Conservation (phyloP, 345 rosid genomes). For the Heritiera littoralis region DNA sequence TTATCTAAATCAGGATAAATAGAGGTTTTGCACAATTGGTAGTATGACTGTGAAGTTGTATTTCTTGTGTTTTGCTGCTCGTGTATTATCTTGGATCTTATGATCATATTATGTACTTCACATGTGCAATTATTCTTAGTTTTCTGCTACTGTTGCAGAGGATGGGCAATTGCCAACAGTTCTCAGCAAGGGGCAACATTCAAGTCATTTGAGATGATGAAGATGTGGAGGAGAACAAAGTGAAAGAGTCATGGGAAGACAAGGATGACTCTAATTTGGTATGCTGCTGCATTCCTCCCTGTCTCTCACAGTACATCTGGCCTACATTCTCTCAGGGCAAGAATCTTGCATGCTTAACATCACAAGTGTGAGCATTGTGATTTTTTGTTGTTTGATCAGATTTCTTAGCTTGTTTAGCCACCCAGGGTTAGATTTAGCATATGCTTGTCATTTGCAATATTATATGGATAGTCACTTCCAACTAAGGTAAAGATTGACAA, state of each 20-base stretch:
- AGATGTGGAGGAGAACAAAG: conserved; percentile 72
- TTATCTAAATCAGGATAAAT: no score
- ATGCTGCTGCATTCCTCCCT: neutral
- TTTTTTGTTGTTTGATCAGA: neutral
- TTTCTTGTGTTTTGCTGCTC: no score
- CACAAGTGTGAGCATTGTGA: neutral
- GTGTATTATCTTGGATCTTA: no score
- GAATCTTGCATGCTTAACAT: neutral
- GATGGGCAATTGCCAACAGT: neutral
- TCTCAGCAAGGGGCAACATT: conserved; percentile 41
- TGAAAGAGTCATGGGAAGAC: conserved; percentile 95
- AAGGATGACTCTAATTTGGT: conserved; percentile 74
- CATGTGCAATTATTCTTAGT: no score
- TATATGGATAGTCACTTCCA: conserved; percentile 19
- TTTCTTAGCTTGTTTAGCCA: no score
- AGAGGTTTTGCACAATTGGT: no score
- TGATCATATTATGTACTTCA: no score
- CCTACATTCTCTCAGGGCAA: neutral
- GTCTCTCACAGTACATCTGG: neutral
- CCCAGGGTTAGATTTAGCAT: no score
- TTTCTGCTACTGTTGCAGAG: neutral
- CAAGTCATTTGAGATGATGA: conserved; percentile 77
- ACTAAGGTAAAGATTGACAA: conserved; percentile 47
- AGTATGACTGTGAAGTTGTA: no score
- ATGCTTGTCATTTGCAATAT: no score